Conservation (phyloP, 23 red algal species). For the Gracilaria domingensis region DNA sequence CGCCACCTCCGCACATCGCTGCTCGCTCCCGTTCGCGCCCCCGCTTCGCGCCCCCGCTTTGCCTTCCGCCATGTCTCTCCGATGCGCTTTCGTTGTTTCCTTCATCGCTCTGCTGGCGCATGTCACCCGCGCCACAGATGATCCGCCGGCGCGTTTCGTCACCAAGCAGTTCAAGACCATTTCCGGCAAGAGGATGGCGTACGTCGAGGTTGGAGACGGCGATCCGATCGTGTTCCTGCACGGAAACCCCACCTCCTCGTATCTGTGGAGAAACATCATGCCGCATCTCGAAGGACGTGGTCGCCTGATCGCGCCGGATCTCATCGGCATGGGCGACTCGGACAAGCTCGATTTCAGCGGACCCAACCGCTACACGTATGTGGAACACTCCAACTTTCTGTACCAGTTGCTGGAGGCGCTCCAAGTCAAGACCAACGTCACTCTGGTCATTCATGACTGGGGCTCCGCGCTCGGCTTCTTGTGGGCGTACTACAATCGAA, state of each 20-base stretch:
- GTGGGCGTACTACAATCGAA: slow-evolving; percentile 51
- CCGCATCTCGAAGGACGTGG: slow-evolving; percentile 46
- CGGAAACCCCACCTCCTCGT: slow-evolving; percentile 65
- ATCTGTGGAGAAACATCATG: slow-evolving; percentile 58
- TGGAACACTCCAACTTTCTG: slow-evolving; percentile 44
- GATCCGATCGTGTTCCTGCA: slow-evolving; percentile 69
- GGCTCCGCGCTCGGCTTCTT: slow-evolving; percentile 50
- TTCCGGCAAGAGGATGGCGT: slow-evolving; percentile 35
- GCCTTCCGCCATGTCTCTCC: neutral
- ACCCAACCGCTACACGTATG: slow-evolving; percentile 22
- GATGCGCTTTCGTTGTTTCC: neutral
- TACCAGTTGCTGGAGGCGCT: slow-evolving; percentile 40
- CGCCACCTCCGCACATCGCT: too few relatives aligned
- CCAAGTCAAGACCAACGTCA: slow-evolving; percentile 34
- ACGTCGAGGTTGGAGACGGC: slow-evolving; percentile 51
- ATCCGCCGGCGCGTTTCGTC: slow-evolving; percentile 35
- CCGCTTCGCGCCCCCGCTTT: too few relatives aligned
- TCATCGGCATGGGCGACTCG: slow-evolving; percentile 64
- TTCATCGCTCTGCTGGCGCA: neutral
- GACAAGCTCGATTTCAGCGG: slow-evolving; percentile 39
- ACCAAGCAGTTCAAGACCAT: slow-evolving; percentile 52
- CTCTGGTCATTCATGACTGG: slow-evolving; percentile 63
- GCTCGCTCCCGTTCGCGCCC: too few relatives aligned
- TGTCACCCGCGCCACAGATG: neutral
- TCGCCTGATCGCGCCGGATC: slow-evolving; percentile 58